These are phyloP conservation scores for Fremontodendron californicum DNA, from an alignment of 345 rosid genomes.

Conservation along the genomic window DNA sequence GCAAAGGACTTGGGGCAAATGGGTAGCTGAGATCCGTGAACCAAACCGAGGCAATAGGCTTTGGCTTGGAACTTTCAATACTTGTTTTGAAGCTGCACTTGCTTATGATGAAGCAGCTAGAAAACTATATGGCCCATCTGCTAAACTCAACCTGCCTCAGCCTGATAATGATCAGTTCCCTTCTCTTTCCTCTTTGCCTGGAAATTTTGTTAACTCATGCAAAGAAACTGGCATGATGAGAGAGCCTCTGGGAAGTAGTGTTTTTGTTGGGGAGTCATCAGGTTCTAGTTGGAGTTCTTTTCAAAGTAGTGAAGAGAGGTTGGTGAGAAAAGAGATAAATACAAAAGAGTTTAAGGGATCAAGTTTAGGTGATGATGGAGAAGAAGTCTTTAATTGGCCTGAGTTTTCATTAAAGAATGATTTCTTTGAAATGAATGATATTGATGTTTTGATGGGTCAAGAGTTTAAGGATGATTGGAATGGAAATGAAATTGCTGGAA, in stretches of 20 bases:
- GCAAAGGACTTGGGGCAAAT: conserved; percentile 51
- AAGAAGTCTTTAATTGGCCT: conserved; percentile 1
- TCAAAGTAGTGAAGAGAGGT: not conserved
- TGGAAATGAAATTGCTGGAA: conserved; percentile 19
- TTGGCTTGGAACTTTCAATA: conserved; percentile 48
- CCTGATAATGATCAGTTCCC: not conserved
- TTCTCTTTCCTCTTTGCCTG: not conserved
- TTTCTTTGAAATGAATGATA: conserved; percentile 33
- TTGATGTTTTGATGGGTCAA: conserved; percentile 30
- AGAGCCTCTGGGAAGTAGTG: not conserved
- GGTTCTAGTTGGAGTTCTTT: not conserved
- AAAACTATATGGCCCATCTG: conserved; percentile 9
- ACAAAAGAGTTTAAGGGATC: not conserved
- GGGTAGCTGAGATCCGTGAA: conserved; percentile 48
- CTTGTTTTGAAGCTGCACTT: conserved; percentile 10
- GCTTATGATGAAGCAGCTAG: conserved; percentile 13
- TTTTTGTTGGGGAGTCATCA: not conserved
- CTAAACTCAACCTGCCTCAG: conserved; percentile 14
- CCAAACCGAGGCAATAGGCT: conserved; percentile 43
- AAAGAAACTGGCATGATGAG: not conserved
- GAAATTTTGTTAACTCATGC: not conserved
- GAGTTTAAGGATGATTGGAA: conserved; percentile 33
- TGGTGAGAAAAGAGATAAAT: not conserved
- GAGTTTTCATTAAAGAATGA: conserved; percentile 28
- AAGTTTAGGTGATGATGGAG: not conserved